phyloP scores from a whole-genome alignment of 352 stramenopile genomes.

The Globisporangium carolinianum region DNA sequence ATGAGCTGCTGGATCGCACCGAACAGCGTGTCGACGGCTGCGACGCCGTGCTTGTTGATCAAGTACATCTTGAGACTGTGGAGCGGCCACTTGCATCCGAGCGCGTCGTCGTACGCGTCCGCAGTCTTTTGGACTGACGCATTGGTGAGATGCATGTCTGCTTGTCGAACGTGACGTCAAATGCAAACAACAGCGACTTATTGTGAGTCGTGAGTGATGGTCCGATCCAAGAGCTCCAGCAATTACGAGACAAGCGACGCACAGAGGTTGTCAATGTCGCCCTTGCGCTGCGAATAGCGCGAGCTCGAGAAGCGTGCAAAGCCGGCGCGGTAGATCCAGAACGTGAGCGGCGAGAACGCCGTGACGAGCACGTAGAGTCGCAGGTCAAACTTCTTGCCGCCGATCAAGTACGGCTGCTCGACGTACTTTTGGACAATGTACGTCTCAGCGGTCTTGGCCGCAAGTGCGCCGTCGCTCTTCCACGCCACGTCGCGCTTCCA shows the following conservation, averaged over 20 bases:
- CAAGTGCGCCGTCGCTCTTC: slow-evolving; percentile 27
- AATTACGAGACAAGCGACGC: slow-evolving; percentile 20
- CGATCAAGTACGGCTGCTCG: slow-evolving; percentile 75
- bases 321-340: slow-evolving; percentile 84
- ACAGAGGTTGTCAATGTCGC: slow-evolving; percentile 77
- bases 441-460: slow-evolving; percentile 46
- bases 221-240: too few relatives aligned
- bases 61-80: slow-evolving; percentile 53
- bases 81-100: slow-evolving; percentile 67
- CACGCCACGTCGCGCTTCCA: slow-evolving; percentile 77
- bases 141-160: slow-evolving; percentile 93
- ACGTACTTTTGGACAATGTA: slow-evolving; percentile 74
- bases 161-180: slow-evolving; percentile 23
- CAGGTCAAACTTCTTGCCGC: slow-evolving; percentile 89
- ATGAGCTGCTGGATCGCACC: slow-evolving; percentile 50
- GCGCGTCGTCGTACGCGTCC: slow-evolving; percentile 62
- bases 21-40: slow-evolving; percentile 32
- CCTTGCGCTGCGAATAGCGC: slow-evolving; percentile 68
- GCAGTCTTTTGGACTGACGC: slow-evolving; percentile 87
- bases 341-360: slow-evolving; percentile 72
- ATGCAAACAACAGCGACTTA: too few relatives aligned
- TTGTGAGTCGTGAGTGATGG: too few relatives aligned
- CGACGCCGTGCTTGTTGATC: slow-evolving; percentile 60
- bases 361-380: slow-evolving; percentile 88
- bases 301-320: slow-evolving; percentile 84